Conservation (phyloP, 1,284 basidiomycete species). For the Heterobasidion annosum region DNA sequence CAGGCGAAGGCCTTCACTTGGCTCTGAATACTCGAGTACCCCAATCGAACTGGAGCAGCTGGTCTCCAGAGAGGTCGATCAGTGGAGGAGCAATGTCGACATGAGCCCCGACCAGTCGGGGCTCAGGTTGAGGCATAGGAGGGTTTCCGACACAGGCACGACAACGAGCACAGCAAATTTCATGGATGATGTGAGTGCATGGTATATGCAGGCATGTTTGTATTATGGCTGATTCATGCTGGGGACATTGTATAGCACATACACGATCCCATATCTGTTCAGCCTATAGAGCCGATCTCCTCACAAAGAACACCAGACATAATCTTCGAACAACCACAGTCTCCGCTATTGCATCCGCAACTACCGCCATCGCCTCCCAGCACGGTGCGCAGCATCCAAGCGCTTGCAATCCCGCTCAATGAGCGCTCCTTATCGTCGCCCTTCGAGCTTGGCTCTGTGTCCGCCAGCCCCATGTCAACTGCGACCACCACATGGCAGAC, state of each 20-base stretch:
- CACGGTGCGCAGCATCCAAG: not conserved
- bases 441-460: no score
- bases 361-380: not conserved
- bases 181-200: slow-evolving; percentile 2
- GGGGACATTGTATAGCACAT: not conserved
- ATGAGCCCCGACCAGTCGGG: slow-evolving; percentile 5
- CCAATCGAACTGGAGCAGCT: slow-evolving; percentile 42
- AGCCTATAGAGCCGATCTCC: not conserved
- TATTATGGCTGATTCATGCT: not conserved
- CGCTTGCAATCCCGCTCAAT: not conserved
- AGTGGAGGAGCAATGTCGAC: slow-evolving; percentile 33
- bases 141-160: not conserved
- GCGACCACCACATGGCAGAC: not conserved
- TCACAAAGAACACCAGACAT: not conserved
- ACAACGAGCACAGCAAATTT: not conserved
- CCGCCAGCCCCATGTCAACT: not conserved
- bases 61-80: slow-evolving; percentile 35
- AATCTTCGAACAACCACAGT: not conserved
- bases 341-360: not conserved
- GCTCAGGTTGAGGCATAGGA: slow-evolving; percentile 3
- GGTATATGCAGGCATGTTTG: not conserved
- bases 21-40: slow-evolving; percentile 2
- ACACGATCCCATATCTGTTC: not conserved
- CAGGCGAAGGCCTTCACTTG: slow-evolving; percentile 1
- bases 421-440: not conserved